Base-by-base conservation (phyloP, 2,329 filamentous ascomycete species). In the Ophiosphaerella herpotricha region DNA sequence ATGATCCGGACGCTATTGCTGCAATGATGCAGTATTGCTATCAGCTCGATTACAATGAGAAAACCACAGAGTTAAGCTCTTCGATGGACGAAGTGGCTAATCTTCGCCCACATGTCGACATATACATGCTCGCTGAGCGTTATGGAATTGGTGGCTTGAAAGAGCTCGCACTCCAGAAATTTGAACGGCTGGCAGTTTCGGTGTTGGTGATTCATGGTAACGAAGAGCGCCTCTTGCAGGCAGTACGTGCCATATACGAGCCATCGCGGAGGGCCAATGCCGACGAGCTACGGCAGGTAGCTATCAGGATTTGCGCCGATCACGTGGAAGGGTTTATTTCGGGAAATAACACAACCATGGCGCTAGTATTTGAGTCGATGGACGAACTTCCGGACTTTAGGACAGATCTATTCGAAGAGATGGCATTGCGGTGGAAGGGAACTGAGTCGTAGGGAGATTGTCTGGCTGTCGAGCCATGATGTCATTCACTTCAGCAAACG, bases 11-110 rank as follows among this genome's bases (percentile, higher is more conserved):
- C 32, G 63, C 66, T 33, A 65, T 71, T 9, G 60, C 67, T 7
- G 66, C 67, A 5, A 69, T 71, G 68, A 63, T 71, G 46, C 65
- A 68, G 39, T 70, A 68, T 40, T 66, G 60, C 43, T 71, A 70
- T 35, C 62, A 66, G 21, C 50, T 69, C 21, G 64, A 69, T 39
- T 68, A 71, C 35, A 58, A 44, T 41, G 66, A 70, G 37, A 60
- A 55, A 16, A 48, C 62, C 16, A 16, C 58, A n/a, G 53, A 56
- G 26, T 42, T 57, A 1, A 61, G 60, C 34, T 39, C 50, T 9
- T 47, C 51, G 12, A 57, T 60, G 21, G 61, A 65, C 32, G 58
- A 59, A 14, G 57, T 61, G 5, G 54, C 58, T 16, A 57, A 66
- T 9, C 50, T 68, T 4, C 51, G 52, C 32, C 62, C 61, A 26